These are phyloP conservation scores for Bertia moriformis DNA, from an alignment of 2,329 filamentous ascomycete species.

Conservation along the genomic window DNA sequence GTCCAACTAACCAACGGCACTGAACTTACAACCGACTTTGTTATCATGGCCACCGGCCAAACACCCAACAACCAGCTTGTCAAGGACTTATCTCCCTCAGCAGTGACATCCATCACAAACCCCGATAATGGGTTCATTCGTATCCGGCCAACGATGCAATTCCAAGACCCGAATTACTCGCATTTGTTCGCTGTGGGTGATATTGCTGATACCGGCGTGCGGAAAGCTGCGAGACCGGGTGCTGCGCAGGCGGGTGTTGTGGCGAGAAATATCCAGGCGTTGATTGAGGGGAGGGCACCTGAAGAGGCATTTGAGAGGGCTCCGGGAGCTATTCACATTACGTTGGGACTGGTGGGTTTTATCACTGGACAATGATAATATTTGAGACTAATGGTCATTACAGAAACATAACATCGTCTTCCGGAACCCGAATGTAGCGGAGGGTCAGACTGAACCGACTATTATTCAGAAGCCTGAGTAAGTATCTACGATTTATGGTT, in stretches of 20 bases:
- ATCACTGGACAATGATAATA: neutral
- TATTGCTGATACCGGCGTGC: constrained; percentile 26
- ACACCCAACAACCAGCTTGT: constrained; percentile 26
- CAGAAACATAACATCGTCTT: constrained; percentile 16
- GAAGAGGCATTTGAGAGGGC: constrained; percentile 13
- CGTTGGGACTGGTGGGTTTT: constrained; percentile 17
- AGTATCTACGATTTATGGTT: constrained; percentile 5
- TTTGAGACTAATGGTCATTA: neutral
- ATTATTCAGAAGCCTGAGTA: constrained; percentile 15
- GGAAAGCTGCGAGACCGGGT: constrained; percentile 28
- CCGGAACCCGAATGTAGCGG: constrained; percentile 12
- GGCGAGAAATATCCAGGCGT: constrained; percentile 25
- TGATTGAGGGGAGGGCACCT: constrained; percentile 18
- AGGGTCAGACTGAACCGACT: constrained; percentile 11
- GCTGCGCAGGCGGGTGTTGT: constrained; percentile 26
- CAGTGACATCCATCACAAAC: constrained; percentile 9
- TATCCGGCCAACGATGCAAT: constrained; percentile 29
- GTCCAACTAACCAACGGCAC: constrained; percentile 17
- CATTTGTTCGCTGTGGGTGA: constrained; percentile 36
- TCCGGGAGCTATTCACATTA: constrained; percentile 23
- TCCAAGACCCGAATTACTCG: constrained; percentile 16
- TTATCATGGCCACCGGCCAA: constrained; percentile 32
- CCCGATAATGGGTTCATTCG: constrained; percentile 17
- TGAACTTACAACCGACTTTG: constrained; percentile 20
- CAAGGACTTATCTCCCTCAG: constrained; percentile 9